These are phyloP conservation scores for Pyrus communis DNA, from an alignment of 306 rosid genomes.

Conservation along the genomic window DNA sequence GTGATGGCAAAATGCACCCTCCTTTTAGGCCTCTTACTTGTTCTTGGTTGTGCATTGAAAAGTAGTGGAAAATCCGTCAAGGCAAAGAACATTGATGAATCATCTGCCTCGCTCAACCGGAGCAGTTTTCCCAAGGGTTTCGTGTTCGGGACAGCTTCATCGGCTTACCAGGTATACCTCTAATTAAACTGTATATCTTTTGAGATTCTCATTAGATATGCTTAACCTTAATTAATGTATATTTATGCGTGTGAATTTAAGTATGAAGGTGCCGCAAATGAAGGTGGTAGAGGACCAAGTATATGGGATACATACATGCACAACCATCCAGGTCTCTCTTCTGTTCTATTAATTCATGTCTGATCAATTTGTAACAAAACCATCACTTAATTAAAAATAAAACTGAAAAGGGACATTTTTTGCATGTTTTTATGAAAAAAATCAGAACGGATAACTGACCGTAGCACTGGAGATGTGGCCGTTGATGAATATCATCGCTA, in stretches of 20 bases:
- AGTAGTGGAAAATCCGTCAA: background rate
- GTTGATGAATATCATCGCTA: conserved; percentile 7
- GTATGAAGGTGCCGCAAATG: conserved; percentile 9
- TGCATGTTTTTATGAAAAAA: background rate
- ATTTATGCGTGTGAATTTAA: background rate
- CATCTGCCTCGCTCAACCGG: conserved; percentile 14
- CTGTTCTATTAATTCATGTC: background rate
- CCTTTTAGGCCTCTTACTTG: background rate
- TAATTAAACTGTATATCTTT: background rate
- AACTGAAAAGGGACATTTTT: background rate
- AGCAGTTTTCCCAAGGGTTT: conserved; percentile 30
- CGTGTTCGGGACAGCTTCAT: conserved; percentile 7
- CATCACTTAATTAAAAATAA: background rate
- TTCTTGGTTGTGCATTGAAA: background rate
- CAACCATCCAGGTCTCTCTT: background rate
- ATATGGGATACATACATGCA: conserved; percentile 8
- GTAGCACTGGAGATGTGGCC: conserved; percentile 7
- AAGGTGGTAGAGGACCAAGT: conserved; percentile 8
- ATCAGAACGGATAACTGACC: conserved; percentile 4
- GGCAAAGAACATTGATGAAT: background rate
- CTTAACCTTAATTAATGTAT: background rate
- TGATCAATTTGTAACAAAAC: background rate
- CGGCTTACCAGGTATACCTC: conserved; percentile 2
- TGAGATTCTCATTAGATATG: background rate
- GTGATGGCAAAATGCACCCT: background rate